phyloP scores from a whole-genome alignment of 495 filamentous ascomycete genomes.

The Friedmanniomyces endolithicus region DNA sequence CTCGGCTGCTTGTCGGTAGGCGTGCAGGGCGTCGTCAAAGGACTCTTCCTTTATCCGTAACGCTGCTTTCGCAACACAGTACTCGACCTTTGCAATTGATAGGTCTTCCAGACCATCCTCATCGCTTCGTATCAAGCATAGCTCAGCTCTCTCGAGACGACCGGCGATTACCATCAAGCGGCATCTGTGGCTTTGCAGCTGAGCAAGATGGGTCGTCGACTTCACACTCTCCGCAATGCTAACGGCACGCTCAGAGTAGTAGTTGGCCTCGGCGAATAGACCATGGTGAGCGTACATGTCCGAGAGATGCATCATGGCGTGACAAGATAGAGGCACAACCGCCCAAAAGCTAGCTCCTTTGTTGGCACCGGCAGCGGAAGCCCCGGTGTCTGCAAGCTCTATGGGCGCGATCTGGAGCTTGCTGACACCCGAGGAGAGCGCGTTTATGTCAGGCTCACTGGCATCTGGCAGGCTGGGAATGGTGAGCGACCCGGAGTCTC shows the following conservation, averaged over 20 bases:
- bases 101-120: background rate
- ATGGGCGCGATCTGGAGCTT: constrained; percentile 13
- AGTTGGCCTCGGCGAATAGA: constrained; percentile 78
- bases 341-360: constrained; percentile 69
- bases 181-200: constrained; percentile 17
- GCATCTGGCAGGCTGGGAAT: background rate
- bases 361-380: constrained; percentile 5
- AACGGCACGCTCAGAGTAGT: constrained; percentile 72
- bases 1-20: constrained; percentile 25
- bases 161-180: constrained; percentile 4
- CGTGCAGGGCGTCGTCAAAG: background rate
- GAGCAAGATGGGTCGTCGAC: constrained; percentile 45
- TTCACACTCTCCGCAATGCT: constrained; percentile 60
- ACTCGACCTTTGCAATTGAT: background rate
- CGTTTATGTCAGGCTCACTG: background rate
- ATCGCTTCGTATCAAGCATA: constrained; percentile 6
- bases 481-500: background rate
- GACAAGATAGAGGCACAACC: constrained; percentile 58
- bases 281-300: constrained; percentile 68
- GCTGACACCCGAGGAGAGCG: constrained; percentile 8
- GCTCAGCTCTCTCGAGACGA: constrained; percentile 14
- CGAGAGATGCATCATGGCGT: constrained; percentile 56
- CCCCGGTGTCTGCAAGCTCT: background rate
- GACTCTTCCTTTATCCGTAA: constrained; percentile 6
- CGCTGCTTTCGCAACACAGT: background rate